phyloP scores from a whole-genome alignment of 352 stramenopile species.

The Pythium chondricola region DNA sequence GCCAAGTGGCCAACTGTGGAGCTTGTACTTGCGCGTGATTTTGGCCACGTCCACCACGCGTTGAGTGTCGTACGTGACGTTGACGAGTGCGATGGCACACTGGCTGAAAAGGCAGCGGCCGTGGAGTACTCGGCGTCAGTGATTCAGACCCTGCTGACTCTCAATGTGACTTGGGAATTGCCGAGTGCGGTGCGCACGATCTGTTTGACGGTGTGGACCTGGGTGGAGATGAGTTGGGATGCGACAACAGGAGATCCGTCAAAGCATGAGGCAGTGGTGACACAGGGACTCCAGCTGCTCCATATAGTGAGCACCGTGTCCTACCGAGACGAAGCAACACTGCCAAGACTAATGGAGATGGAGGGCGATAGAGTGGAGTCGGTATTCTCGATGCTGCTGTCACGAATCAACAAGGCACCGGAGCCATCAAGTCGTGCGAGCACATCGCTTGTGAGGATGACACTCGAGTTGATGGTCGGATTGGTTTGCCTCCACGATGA shows the following conservation, averaged over 20 bases:
- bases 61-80: conserved; percentile 30
- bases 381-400: too few species aligned
- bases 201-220: conserved; percentile 6
- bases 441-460: too few species aligned
- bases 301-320: too few species aligned
- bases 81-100: conserved; percentile 28
- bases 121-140: conserved; percentile 24
- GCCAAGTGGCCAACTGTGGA: conserved; percentile 1
- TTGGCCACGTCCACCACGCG: conserved; percentile 25
- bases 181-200: background rate
- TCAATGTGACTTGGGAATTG: conserved; percentile 13
- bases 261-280: background rate
- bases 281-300: background rate
- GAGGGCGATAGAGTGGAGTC: too few species aligned
- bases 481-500: too few species aligned
- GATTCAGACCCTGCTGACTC: too few species aligned
- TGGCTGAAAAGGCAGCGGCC: conserved; percentile 25
- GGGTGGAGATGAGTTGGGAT: conserved; percentile 8
- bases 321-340: too few species aligned
- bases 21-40: conserved; percentile 22
- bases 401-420: too few species aligned
- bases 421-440: too few species aligned
- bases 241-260: too few species aligned
- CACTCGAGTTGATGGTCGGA: too few species aligned
- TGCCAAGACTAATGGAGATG: too few species aligned